Evolutionary conservation across 2,329 filamentous ascomycete genomes (phyloP).

Genomic region (Elsinoe perseae): DNA sequence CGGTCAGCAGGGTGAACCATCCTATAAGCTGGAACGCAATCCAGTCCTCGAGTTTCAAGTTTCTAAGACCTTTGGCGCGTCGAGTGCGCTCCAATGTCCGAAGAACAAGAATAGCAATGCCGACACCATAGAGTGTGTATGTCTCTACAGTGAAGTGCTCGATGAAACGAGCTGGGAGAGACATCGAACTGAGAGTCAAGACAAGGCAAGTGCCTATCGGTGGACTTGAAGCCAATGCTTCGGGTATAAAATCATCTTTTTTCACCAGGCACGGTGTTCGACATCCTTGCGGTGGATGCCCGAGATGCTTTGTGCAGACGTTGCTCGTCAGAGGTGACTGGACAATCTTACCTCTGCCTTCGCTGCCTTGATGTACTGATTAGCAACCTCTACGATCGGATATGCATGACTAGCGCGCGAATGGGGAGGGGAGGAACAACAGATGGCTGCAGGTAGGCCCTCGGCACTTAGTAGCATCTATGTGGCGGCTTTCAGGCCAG

Average conservation of each 20-base stretch:
- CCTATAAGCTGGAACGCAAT: slow-evolving; percentile 16
- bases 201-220: no score
- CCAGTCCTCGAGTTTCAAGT: slow-evolving; percentile 17
- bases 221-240: no score
- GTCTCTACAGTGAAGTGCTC: slow-evolving; percentile 15
- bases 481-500: not conserved
- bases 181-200: no score
- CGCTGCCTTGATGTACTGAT: not conserved
- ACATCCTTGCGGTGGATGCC: no score
- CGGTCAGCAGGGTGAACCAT: slow-evolving; percentile 50
- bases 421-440: not conserved
- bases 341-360: not conserved
- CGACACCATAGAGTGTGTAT: slow-evolving; percentile 17
- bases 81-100: slow-evolving; percentile 7
- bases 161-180: not conserved
- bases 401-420: not conserved
- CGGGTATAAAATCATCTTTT: no score
- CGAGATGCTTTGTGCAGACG: no score
- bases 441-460: not conserved
- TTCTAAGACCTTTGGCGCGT: not conserved
- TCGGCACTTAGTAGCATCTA: not conserved
- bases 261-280: no score
- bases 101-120: slow-evolving; percentile 12
- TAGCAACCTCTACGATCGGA: not conserved
- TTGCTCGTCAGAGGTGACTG: no score